These are phyloP conservation scores for Triticum aestivum DNA, from an alignment of 176 grass and related monocot genomes.

Conservation along the genomic window IWGSC_CS_RefSeq_v2.1 NC_057799.1:188563460-188563959, in stretches of 20 bases:
- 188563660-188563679: background rate
- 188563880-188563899: background rate
- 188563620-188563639: background rate
- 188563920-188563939: background rate
- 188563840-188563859: background rate
- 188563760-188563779: too few species aligned
- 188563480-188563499: background rate
- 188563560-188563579: background rate
- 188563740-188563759: background rate
- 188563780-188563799: background rate
- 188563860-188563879: background rate
- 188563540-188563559: background rate
- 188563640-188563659: background rate
- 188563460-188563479: background rate
- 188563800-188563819: background rate
- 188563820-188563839: background rate
- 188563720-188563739: background rate
- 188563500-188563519: background rate
- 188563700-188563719: background rate
- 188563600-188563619: background rate
- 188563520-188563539: background rate
- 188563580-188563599: background rate
- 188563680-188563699: background rate
- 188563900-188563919: background rate
- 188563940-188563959: background rate